Conservation (phyloP, 345 rosid genomes). For the Citrus inodora region DNA sequence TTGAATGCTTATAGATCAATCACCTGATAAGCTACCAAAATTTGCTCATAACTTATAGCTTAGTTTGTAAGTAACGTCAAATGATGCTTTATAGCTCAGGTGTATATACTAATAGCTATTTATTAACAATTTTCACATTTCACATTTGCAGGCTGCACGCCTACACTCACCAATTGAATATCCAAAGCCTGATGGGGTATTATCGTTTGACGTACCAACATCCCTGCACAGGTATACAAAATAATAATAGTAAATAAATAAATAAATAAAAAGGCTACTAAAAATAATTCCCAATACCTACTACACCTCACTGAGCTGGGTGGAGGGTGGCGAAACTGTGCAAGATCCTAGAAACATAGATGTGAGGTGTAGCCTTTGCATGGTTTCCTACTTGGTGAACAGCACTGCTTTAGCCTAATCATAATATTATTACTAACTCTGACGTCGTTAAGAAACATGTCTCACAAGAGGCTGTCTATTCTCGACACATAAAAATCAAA, state of each 20-base stretch:
- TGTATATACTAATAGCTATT: not conserved
- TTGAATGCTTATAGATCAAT: not conserved
- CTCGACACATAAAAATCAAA: not conserved
- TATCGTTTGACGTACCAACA: conserved; percentile 86
- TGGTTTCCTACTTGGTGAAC: not conserved
- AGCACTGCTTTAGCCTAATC: not conserved
- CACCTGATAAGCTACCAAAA: not conserved
- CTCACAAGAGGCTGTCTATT: not conserved
- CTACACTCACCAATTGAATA: conserved; percentile 62
- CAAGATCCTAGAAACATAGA: too few relatives aligned
- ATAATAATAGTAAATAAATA: too few relatives aligned
- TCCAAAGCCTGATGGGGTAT: conserved; percentile 81
- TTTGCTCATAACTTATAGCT: not conserved
- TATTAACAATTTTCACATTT: not conserved
- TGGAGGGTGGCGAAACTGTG: not conserved
- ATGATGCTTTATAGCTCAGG: not conserved
- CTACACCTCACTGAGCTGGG: not conserved
- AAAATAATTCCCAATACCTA: conserved; percentile 2
- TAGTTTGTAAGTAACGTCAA: not conserved
- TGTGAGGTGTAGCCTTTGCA: not conserved
- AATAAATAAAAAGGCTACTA: not conserved
- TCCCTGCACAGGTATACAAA: conserved; percentile 78
- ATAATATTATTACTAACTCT: not conserved
- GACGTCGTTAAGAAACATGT: not conserved
- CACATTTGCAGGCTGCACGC: conserved; percentile 54